These are phyloP conservation scores for Neofusicoccum ribis DNA, from an alignment of 2,329 filamentous ascomycete genomes.

Conservation along the genomic window DNA sequence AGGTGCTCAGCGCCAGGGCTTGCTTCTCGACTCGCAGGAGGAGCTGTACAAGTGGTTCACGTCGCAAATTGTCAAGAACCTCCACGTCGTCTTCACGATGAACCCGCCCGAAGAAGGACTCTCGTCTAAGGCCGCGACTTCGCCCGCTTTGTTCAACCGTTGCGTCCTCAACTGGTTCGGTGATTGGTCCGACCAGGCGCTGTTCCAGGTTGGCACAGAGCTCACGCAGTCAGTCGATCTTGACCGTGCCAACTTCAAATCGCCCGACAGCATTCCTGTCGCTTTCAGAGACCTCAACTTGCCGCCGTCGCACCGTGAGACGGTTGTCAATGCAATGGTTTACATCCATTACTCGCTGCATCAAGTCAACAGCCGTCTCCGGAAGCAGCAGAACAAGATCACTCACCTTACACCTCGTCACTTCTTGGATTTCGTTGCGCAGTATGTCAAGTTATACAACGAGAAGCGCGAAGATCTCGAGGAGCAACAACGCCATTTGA, in stretches of 20 bases:
- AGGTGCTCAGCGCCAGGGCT: conserved; percentile 90
- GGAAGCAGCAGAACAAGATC: conserved; percentile 86
- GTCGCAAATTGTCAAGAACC: conserved; percentile 96
- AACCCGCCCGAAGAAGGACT: conserved; percentile 95
- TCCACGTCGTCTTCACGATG: conserved; percentile 99
- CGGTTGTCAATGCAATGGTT: conserved; percentile 97
- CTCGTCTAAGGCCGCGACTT: conserved; percentile 94
- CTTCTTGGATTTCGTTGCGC: conserved; percentile 95
- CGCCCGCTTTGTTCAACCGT: conserved; percentile 97
- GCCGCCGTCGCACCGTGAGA: conserved; percentile 85
- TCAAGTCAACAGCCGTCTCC: conserved; percentile 81
- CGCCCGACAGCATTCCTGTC: conserved; percentile 88
- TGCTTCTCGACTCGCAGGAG: conserved; percentile 94
- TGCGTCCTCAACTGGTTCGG: conserved; percentile 99
- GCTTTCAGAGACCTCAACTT: conserved; percentile 83
- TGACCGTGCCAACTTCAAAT: conserved; percentile 79
- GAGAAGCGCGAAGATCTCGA: conserved; percentile 98
- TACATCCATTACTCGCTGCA: conserved; percentile 96
- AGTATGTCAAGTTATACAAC: conserved; percentile 96
- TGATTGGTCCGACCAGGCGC: conserved; percentile 98
- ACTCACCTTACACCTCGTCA: conserved; percentile 95
- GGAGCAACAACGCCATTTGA: conserved; percentile 96
- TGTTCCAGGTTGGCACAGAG: conserved; percentile 96
- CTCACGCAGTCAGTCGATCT: conserved; percentile 95
- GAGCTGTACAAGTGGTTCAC: conserved; percentile 99